Conservation (phyloP, 352 stramenopile genomes). For the Globisporangium nunn region DNA sequence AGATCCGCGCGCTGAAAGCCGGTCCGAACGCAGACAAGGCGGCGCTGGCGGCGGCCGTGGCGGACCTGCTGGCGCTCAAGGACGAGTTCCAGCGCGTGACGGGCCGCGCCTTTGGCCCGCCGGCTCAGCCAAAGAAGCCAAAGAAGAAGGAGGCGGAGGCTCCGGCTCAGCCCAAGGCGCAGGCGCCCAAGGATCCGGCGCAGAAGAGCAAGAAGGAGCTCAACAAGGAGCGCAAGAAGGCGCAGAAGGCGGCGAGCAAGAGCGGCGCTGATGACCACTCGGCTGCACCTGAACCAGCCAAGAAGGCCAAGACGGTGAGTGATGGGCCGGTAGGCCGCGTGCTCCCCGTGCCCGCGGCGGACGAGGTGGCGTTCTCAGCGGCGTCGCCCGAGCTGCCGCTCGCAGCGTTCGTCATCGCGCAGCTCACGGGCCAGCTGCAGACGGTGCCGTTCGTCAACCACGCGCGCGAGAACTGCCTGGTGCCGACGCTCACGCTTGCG, state of each 20-base stretch:
- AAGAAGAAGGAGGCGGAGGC: slow-evolving; percentile 29
- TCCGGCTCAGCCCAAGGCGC: neutral
- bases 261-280: slow-evolving; percentile 15
- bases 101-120: slow-evolving; percentile 62
- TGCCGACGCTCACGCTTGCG: slow-evolving; percentile 54
- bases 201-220: slow-evolving; percentile 87
- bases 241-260: slow-evolving; percentile 70
- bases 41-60: slow-evolving; percentile 42
- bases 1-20: slow-evolving; percentile 68
- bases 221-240: slow-evolving; percentile 87
- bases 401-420: slow-evolving; percentile 55
- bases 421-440: slow-evolving; percentile 17
- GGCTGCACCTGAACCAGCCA: slow-evolving; percentile 3
- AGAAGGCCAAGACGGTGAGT: slow-evolving; percentile 12
- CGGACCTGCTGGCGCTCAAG: slow-evolving; percentile 64
- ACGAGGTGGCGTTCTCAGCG: slow-evolving; percentile 61
- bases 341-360: slow-evolving; percentile 30
- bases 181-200: slow-evolving; percentile 28
- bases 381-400: slow-evolving; percentile 39
- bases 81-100: slow-evolving; percentile 68
- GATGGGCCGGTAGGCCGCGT: slow-evolving; percentile 22
- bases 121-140: slow-evolving; percentile 55
- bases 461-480: slow-evolving; percentile 34
- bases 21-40: slow-evolving; percentile 47
- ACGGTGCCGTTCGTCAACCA: slow-evolving; percentile 44